Conservation (phyloP, 1,284 basidiomycete species). For the Trametes pubescens region DNA sequence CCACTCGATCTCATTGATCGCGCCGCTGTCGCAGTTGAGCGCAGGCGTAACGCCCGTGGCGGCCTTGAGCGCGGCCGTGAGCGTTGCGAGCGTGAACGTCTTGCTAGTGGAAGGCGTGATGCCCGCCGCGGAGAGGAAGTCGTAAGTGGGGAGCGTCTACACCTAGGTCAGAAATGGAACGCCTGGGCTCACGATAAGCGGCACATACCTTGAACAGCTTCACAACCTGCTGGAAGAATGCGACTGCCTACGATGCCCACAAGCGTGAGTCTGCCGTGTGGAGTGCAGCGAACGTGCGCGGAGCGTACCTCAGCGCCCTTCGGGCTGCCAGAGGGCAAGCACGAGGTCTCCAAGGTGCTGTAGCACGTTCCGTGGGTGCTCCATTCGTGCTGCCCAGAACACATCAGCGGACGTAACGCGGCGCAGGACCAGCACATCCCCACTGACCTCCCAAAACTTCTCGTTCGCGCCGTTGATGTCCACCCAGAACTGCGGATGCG, state of each 20-base stretch:
- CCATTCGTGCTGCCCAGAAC: conserved; percentile 65
- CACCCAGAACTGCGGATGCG: conserved; percentile 61
- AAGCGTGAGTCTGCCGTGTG: neutral
- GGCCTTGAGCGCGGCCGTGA: conserved; percentile 64
- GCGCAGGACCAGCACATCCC: neutral
- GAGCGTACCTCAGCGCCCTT: conserved; percentile 63
- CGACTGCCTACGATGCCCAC: conserved; percentile 59
- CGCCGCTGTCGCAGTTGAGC: conserved; percentile 59
- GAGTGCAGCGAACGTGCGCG: conserved; percentile 13
- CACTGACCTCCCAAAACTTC: conserved; percentile 72
- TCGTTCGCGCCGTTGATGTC: conserved; percentile 69
- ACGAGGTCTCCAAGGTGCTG: conserved; percentile 68
- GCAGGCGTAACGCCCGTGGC: conserved; percentile 65
- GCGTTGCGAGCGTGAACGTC: conserved; percentile 65
- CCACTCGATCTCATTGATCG: conserved; percentile 64
- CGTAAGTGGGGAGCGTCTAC: conserved; percentile 74
- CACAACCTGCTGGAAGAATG: conserved; percentile 75
- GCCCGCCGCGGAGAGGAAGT: conserved; percentile 73
- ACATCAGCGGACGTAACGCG: neutral
- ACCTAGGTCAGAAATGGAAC: neutral
- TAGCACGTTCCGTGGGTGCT: conserved; percentile 77
- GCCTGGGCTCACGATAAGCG: conserved; percentile 6
- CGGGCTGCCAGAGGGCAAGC: conserved; percentile 64
- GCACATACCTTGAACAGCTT: conserved; percentile 64
- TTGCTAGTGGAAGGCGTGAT: conserved; percentile 68